Percentiles rank a stretch among this genome's conserved stretches.
These are phyloP conservation scores for Colletotrichum tropicale DNA, from an alignment of 2,329 filamentous ascomycete genomes.

Conservation along the genomic window DNA sequence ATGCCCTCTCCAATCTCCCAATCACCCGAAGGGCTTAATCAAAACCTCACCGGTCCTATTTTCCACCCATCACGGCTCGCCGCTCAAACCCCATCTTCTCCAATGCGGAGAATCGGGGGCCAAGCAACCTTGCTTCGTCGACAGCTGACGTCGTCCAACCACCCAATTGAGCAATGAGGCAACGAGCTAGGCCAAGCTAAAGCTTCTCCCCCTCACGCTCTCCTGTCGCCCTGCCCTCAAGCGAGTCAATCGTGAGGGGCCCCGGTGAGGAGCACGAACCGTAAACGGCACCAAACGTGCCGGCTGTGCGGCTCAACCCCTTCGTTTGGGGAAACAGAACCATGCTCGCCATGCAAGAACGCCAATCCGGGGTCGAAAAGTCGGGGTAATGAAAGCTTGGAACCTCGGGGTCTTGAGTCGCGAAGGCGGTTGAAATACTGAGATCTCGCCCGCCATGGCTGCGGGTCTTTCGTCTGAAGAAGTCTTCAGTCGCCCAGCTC, in stretches of 20 bases:
- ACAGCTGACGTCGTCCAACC: not conserved
- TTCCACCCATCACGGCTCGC: slow-evolving; percentile 9
- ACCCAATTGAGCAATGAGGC: not conserved
- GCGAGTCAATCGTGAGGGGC: not conserved
- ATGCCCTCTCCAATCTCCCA: not conserved
- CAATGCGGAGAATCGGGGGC: not conserved
- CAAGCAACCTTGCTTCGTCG: not conserved
- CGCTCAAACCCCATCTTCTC: not conserved
- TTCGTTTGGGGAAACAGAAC: not conserved
- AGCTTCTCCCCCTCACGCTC: not conserved
- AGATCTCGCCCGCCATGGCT: not conserved
- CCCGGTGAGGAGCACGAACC: not conserved
- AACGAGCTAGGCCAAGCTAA: not conserved
- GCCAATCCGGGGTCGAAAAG: not conserved
- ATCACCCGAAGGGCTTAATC: not conserved
- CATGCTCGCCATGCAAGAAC: not conserved
- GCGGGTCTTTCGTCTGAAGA: not conserved
- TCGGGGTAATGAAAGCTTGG: not conserved
- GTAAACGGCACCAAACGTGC: not conserved
- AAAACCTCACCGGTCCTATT: not conserved
- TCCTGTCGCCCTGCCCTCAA: not conserved
- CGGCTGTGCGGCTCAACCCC: not conserved
- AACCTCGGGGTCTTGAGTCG: not conserved
- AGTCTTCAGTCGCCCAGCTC: not conserved
- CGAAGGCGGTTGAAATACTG: not conserved